Evolutionary conservation across 257 asterid genomes (phyloP).

Genomic region (Linderniella brevidens): DNA sequence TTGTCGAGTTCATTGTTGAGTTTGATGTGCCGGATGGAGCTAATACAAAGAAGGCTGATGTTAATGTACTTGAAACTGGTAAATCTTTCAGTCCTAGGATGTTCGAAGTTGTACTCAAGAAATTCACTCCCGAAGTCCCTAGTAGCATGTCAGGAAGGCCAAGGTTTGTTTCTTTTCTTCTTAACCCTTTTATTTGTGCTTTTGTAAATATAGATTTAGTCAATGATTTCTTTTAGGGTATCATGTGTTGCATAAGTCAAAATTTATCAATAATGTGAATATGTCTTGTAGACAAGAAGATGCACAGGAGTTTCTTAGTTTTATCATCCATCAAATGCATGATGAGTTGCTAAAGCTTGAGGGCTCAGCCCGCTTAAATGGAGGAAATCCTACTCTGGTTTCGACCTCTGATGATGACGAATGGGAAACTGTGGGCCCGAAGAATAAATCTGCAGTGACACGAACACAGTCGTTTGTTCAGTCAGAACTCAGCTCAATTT

Average conservation of each 20-base stretch:
- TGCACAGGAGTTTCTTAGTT: conserved; percentile 84
- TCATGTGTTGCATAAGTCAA: neutral
- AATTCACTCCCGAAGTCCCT: conserved; percentile 73
- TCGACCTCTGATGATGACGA: conserved; percentile 76
- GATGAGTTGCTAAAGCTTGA: conserved; percentile 75
- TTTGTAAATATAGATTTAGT: conserved; percentile 1
- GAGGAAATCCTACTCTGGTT: conserved; percentile 39
- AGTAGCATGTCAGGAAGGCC: conserved; percentile 45
- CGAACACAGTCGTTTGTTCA: conserved; percentile 66
- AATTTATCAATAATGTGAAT: neutral
- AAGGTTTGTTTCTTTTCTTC: conserved; percentile 52
- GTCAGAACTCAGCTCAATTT: conserved; percentile 63
- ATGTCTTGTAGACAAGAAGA: conserved; percentile 71
- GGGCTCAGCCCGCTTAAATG: conserved; percentile 41
- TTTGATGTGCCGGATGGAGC: conserved; percentile 44
- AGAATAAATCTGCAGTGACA: conserved; percentile 90
- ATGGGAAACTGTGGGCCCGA: conserved; percentile 98
- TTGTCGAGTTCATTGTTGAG: conserved; percentile 52
- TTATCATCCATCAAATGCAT: conserved; percentile 82
- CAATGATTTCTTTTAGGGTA: neutral
- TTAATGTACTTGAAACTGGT: conserved; percentile 36
- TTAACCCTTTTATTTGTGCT: conserved; percentile 5
- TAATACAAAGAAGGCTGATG: conserved; percentile 32
- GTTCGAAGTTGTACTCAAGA: conserved; percentile 59
- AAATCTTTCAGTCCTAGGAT: conserved; percentile 51